phyloP scores from a whole-genome alignment of 768 basidiomycete genomes.

The Naganishia friedmannii region DNA sequence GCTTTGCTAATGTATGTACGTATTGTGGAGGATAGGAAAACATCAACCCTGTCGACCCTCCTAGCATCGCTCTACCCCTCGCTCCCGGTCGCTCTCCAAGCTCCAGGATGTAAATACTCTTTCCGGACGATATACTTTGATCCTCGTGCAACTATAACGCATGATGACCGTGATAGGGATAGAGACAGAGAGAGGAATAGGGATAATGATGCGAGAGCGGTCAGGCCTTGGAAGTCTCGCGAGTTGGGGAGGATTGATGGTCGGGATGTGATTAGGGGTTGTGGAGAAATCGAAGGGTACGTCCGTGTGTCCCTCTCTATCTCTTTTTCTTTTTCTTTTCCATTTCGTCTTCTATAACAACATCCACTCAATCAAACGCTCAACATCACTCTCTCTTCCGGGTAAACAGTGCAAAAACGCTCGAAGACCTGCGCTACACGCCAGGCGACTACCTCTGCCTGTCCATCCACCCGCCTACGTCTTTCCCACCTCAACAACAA shows the following conservation, averaged over 20 bases:
- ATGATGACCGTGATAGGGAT: background rate
- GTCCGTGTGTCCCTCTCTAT: background rate
- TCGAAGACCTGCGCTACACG: background rate
- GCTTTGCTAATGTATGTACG: background rate
- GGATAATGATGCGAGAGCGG: background rate
- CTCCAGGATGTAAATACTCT: background rate
- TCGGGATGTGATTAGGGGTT: background rate
- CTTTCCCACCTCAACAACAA: background rate
- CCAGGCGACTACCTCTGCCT: constrained; percentile 22
- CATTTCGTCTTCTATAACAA: no score
- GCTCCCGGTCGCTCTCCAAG: background rate
- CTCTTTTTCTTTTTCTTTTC: background rate
- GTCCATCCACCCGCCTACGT: background rate
- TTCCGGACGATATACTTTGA: constrained; percentile 20
- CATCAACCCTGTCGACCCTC: constrained; percentile 12
- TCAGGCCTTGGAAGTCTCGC: background rate
- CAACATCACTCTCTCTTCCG: background rate
- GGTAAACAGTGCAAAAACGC: constrained; percentile 7
- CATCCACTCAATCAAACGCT: background rate
- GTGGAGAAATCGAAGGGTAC: constrained; percentile 4
- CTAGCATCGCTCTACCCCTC: constrained; percentile 19
- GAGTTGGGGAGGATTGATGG: constrained; percentile 17
- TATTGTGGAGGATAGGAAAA: background rate
- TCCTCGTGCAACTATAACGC: background rate
- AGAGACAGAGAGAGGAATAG: background rate